Evolutionary conservation across 805 yeast species (phyloP), one percentile per base, ranked within the genome.

Genomic region (Wickerhamomyces silvicola): DNA sequence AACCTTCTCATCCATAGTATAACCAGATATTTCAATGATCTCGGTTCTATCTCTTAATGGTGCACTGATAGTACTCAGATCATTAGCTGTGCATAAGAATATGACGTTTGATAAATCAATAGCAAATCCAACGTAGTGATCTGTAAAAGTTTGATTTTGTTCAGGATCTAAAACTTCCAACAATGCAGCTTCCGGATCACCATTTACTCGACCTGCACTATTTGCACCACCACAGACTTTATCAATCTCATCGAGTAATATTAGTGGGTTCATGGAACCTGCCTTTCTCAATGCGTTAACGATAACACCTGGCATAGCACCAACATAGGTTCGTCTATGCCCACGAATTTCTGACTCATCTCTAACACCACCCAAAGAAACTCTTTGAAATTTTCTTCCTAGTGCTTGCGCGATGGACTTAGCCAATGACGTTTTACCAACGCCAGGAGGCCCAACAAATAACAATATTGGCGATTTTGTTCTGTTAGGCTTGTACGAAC

Each of bases 381-480:
- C 68, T 25, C 94, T 66, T 52, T 84, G 90, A 54, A 84, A 81
- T 37, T 75, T 72, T 28, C 94, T 68, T 0, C 82, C 79, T 35
- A 86, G 58, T 5, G 90, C 75, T 9, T 66, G 59, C 1, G 95
- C 94, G 29, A 86, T 74, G 0, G 94, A 81, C 48, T 77, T 76
- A 5, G 95, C 95, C 35, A 86, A 63, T 2, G 92, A 80, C 0
- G 96, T 86, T 54, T 86, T 86, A 18, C 96, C 96, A 10, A 85
- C 92, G 22, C 96, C 96, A 0, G 95, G 96, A 9, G 95, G 95
- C 1, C 95, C 96, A 6, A 84, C 85, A 36, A 86, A 67, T 56
- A 86, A 64, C 25, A 86, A 56, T 27, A 86, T 85, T 6, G 95
- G 95, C 1, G 94, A 72, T 48, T 63, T 67, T 4, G 56, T 38